phyloP scores from a whole-genome alignment of 2,329 filamentous ascomycete genomes.

The Penicillium sclerotigenum region DNA sequence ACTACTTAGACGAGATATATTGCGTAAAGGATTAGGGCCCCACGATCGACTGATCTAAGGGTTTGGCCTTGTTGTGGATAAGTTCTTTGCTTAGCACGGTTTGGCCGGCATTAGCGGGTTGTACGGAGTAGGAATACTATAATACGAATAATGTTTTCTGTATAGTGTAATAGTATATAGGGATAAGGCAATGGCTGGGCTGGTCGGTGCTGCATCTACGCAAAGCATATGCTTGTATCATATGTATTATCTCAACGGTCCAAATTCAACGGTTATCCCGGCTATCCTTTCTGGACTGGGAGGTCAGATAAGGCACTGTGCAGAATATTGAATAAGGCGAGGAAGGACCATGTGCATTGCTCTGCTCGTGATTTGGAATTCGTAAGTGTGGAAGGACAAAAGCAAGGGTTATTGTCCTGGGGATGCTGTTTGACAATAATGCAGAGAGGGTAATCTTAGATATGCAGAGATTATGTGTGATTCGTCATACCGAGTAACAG shows the following conservation, averaged over 20 bases:
- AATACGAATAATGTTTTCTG: no score
- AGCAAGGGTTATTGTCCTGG: background rate
- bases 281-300: background rate
- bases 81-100: background rate
- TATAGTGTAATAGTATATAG: no score
- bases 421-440: background rate
- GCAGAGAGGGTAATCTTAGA: background rate
- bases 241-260: background rate
- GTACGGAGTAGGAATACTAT: no score
- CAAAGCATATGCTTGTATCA: background rate
- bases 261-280: background rate
- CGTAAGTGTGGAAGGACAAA: background rate
- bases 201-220: background rate
- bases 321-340: background rate
- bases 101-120: background rate
- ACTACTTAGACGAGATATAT: background rate
- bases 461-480: background rate
- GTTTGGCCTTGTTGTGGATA: background rate
- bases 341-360: background rate
- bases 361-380: background rate
- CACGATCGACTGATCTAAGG: background rate
- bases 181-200: background rate
- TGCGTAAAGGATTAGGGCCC: background rate
- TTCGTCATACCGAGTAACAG: background rate
- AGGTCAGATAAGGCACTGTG: background rate